Evolutionary conservation across 768 basidiomycete genomes (phyloP).

Genomic region (Auricularia heimuer): DNA sequence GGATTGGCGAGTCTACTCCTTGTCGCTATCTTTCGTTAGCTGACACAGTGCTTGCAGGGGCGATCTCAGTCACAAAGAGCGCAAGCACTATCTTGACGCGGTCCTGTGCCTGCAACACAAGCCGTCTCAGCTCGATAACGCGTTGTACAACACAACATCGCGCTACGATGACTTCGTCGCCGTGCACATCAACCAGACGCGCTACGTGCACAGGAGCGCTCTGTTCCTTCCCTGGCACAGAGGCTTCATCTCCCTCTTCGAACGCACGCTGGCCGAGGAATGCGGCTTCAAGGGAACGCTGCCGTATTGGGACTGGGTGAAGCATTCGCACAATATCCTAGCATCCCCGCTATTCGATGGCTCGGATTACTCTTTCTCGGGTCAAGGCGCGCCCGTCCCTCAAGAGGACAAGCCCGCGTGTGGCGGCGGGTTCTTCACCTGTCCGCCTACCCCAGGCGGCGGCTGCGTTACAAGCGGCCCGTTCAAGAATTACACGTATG

Average conservation of each 20-base stretch:
- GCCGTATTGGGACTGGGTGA: conserved; percentile 21
- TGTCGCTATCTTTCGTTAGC: too few species aligned
- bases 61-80: not conserved
- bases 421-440: not conserved
- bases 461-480: not conserved
- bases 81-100: not conserved
- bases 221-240: conserved; percentile 28
- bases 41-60: not conserved
- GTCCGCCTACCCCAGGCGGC: not conserved
- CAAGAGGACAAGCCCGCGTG: not conserved
- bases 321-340: not conserved
- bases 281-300: conserved; percentile 19
- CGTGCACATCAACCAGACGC: not conserved
- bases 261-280: conserved; percentile 15
- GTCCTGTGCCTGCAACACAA: not conserved
- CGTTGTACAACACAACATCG: not conserved
- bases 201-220: not conserved
- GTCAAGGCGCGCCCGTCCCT: not conserved
- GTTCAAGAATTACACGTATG: not conserved
- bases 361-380: not conserved
- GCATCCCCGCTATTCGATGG: not conserved
- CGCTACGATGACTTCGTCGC: not conserved
- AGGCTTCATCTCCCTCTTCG: conserved; percentile 17
- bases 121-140: not conserved
- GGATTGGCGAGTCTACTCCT: too few species aligned